Percentiles rank a stretch among this genome's conserved stretches.
These are phyloP conservation scores for Nicotiana tabacum DNA, from an alignment of 257 asterid species.

Conservation along the genomic window DNA sequence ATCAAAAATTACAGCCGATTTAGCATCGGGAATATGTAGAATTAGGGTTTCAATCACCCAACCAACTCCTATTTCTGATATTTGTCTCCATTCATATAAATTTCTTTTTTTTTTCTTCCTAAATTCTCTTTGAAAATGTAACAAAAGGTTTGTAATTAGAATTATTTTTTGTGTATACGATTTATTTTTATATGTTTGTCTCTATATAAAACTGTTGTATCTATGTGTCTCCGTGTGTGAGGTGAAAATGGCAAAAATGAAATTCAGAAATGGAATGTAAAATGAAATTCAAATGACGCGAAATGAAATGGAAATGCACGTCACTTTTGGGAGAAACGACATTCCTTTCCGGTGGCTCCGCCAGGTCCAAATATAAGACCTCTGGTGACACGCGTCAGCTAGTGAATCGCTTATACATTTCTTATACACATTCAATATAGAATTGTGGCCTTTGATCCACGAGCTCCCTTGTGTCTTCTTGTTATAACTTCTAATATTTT, in stretches of 20 bases:
- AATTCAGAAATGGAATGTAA: neutral
- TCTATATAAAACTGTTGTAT: neutral
- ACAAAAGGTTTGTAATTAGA: neutral
- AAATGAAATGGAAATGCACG: slow-evolving; percentile 5
- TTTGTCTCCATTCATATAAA: slow-evolving; percentile 8
- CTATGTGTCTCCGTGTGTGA: neutral
- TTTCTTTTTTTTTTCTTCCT: neutral
- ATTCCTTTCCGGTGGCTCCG: slow-evolving; percentile 3
- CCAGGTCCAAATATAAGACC: neutral
- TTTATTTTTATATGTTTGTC: neutral
- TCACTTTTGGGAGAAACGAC: neutral
- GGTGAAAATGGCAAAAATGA: neutral
- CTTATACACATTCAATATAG: too few relatives aligned
- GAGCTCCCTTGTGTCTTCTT: too few relatives aligned
- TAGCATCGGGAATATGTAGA: neutral
- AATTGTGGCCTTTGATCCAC: too few relatives aligned
- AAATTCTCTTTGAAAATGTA: neutral
- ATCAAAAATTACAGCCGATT: neutral
- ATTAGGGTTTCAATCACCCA: neutral
- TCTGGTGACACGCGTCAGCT: neutral
- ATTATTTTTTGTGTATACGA: neutral
- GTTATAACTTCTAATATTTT: too few relatives aligned
- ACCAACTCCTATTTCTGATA: neutral
- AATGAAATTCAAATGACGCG: neutral
- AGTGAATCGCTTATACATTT: neutral